phyloP scores from a whole-genome alignment of 139 green algal species.

The Haematococcus lacustris region DNA sequence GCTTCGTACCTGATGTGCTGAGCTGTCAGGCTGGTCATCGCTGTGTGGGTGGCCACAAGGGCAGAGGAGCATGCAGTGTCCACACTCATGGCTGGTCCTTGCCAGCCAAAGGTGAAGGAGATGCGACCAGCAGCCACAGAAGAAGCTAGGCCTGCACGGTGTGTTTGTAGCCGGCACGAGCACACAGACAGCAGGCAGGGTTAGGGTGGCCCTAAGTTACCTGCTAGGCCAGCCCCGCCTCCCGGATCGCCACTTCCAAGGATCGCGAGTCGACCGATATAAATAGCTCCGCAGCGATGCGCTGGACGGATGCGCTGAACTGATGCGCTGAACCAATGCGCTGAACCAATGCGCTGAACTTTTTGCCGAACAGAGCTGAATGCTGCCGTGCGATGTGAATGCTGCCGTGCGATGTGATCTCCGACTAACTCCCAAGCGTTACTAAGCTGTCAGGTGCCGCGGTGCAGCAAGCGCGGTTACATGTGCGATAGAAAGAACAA shows the following conservation, averaged over 20 bases:
- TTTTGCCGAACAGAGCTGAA: too few relatives aligned
- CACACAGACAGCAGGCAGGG: slow-evolving; percentile 1
- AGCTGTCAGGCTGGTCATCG: slow-evolving; percentile 19
- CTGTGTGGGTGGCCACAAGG: slow-evolving; percentile 56
- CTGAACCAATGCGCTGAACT: too few relatives aligned
- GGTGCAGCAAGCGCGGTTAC: too few relatives aligned
- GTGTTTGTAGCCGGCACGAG: slow-evolving; percentile 26
- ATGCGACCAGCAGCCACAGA: slow-evolving; percentile 73
- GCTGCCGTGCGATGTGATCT: too few relatives aligned
- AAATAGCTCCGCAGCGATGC: slow-evolving; percentile 3
- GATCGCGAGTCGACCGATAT: neutral
- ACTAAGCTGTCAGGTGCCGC: too few relatives aligned
- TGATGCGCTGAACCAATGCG: neutral
- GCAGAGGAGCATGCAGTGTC: slow-evolving; percentile 77
- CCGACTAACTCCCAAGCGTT: too few relatives aligned
- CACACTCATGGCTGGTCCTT: slow-evolving; percentile 60
- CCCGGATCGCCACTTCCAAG: neutral
- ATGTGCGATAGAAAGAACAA: too few relatives aligned
- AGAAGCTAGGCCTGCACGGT: slow-evolving; percentile 51
- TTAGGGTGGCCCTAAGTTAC: neutral
- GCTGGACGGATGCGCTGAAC: neutral
- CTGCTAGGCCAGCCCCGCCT: neutral
- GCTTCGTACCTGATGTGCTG: neutral
- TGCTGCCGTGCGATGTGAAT: too few relatives aligned
- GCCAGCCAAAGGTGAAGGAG: slow-evolving; percentile 68